Evolutionary conservation across 2,329 filamentous ascomycete genomes (phyloP).

Genomic region (Phaeosphaeriaceae sp.): DNA sequence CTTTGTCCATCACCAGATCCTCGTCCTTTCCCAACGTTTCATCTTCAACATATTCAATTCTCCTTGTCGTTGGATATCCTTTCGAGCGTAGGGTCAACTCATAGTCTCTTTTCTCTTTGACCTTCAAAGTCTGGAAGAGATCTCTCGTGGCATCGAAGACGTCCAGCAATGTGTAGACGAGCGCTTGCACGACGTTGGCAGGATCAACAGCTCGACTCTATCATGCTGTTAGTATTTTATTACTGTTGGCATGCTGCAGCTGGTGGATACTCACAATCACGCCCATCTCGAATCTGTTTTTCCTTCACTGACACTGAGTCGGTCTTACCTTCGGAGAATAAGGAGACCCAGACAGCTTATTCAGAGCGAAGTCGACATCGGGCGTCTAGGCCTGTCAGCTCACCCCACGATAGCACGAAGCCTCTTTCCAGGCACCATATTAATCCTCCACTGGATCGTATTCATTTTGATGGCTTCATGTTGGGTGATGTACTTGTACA

Average conservation of each 20-base stretch:
- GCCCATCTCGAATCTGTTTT: slow-evolving; percentile 28
- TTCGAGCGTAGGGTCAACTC: slow-evolving; percentile 35
- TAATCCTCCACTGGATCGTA: slow-evolving; percentile 15
- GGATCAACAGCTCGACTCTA: slow-evolving; percentile 36
- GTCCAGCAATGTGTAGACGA: slow-evolving; percentile 40
- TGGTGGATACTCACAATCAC: slow-evolving; percentile 28
- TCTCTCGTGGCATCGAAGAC: slow-evolving; percentile 47
- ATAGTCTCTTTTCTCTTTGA: slow-evolving; percentile 44
- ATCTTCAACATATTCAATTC: slow-evolving; percentile 37
- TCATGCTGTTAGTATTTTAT: slow-evolving; percentile 6
- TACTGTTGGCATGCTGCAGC: not conserved
- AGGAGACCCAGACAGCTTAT: slow-evolving; percentile 23
- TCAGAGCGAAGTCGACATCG: slow-evolving; percentile 13
- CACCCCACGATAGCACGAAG: slow-evolving; percentile 26
- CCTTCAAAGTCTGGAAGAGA: slow-evolving; percentile 37
- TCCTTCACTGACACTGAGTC: slow-evolving; percentile 14
- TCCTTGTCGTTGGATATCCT: slow-evolving; percentile 36
- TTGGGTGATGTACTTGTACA: slow-evolving; percentile 44
- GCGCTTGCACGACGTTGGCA: slow-evolving; percentile 37
- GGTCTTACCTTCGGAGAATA: slow-evolving; percentile 21
- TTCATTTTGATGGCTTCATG: slow-evolving; percentile 26
- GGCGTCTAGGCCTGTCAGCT: slow-evolving; percentile 17
- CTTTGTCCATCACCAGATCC: slow-evolving; percentile 40
- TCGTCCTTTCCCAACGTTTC: slow-evolving; percentile 32
- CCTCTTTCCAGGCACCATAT: slow-evolving; percentile 18